Percentiles rank a stretch among this genome's conserved stretches.
These are phyloP conservation scores for Periconia sp. DNA, from an alignment of 2,329 filamentous ascomycete species.

Conservation along the genomic window DNA sequence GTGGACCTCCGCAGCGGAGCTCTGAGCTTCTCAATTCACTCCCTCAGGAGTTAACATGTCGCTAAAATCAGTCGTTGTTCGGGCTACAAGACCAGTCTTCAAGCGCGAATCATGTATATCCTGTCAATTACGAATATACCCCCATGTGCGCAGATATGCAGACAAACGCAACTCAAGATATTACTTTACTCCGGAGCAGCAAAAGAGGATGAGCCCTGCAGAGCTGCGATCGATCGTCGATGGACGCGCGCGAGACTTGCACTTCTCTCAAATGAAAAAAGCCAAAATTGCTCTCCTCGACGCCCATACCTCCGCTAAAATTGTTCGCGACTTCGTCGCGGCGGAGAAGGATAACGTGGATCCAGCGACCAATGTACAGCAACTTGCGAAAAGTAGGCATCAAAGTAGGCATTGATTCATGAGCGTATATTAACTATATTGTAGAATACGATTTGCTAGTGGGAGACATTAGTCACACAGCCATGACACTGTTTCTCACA, in stretches of 20 bases:
- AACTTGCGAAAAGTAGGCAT: conserved; percentile 24
- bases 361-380: conserved; percentile 16
- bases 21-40: not conserved
- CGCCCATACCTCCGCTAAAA: conserved; percentile 18
- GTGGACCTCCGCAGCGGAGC: conserved; percentile 13
- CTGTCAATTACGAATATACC: conserved; percentile 17
- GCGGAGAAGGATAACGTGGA: conserved; percentile 18
- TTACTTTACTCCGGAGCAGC: not conserved
- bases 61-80: conserved; percentile 13
- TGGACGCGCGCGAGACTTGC: conserved; percentile 18
- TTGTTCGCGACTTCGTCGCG: conserved; percentile 28
- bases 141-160: conserved; percentile 8
- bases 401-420: not conserved
- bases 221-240: conserved; percentile 23
- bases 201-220: conserved; percentile 10
- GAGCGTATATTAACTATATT: conserved; percentile 5
- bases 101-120: conserved; percentile 18
- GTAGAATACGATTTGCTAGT: conserved; percentile 26
- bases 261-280: conserved; percentile 19
- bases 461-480: conserved; percentile 27
- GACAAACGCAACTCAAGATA: not conserved
- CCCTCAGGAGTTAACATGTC: conserved; percentile 17
- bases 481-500: conserved; percentile 25
- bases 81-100: conserved; percentile 8
- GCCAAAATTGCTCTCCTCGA: conserved; percentile 20